Conservation (phyloP, 208 protist species). For the Tritrichomonas foetus region DNA sequence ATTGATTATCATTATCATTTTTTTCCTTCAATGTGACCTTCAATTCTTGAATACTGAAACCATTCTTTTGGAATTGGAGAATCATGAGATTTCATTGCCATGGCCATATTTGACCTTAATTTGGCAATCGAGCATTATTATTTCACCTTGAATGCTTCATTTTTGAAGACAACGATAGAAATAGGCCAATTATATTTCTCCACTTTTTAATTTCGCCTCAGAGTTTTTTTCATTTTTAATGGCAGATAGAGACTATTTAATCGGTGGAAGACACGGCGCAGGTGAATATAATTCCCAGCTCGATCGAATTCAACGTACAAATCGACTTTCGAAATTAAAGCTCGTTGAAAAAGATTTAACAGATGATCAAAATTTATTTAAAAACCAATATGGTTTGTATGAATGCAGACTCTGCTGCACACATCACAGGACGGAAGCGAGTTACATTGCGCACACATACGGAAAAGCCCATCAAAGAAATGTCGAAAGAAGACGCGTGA, state of each 20-base stretch:
- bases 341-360: not conserved
- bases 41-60: too few species aligned
- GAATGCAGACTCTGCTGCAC: constrained; percentile 34
- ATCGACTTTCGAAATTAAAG: not conserved
- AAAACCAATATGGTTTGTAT: constrained; percentile 25
- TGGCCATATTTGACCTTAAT: too few species aligned
- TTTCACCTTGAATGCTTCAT: too few species aligned
- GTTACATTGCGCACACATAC: constrained; percentile 24
- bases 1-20: too few species aligned
- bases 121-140: too few species aligned
- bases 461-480: constrained; percentile 36
- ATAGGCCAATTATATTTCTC: too few species aligned
- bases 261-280: not conserved
- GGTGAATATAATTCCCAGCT: constrained; percentile 28
- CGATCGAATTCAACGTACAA: not conserved
- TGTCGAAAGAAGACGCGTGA: constrained; percentile 11
- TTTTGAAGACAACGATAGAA: too few species aligned
- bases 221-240: not conserved
- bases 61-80: too few species aligned
- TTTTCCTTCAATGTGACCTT: too few species aligned
- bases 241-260: not conserved
- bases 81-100: too few species aligned
- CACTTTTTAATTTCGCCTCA: not conserved
- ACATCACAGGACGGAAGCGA: constrained; percentile 26
- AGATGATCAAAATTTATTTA: constrained; percentile 35